Base-by-base conservation (phyloP, 192 early-diverging fungal species). In the Backusella tuberculispora region DNA sequence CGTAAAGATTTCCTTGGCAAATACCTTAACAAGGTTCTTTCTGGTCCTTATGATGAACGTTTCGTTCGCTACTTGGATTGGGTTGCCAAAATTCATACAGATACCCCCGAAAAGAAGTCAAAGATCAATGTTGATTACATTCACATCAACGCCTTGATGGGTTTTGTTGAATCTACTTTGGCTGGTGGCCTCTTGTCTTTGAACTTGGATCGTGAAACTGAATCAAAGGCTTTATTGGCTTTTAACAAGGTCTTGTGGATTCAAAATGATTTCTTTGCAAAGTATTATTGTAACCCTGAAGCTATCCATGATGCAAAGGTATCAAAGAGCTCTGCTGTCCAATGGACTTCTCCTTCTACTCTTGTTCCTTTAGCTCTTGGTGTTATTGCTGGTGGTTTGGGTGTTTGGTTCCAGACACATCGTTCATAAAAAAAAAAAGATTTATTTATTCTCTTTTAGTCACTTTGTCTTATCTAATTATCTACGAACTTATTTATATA, bases 211-310 rank as follows among this genome's bases (percentile, higher is more conserved):
- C 79, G 83, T 12, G 87, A 85, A 9, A 86, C 84, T 0, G 82
- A 89, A 29, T 78, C 86, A 50, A 78, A 82, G 41, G 85, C 84
- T 53, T 83, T 92, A 37, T 78, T 82, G n/a, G 94, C 93, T 6
- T 95, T 92, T 72, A 87, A 84, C 75, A 95, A 94, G 82, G 81
- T 95, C 53, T 86, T 95, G 41, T 95, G 94, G 94, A 84, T 95
- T 63, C 94, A 95, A 84, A 95, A 90, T 74, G 94, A 95, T 74
- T 83, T 92, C 69, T 95, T 94, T 82, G 86, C 88, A 38, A 86
- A 86, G 78, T 94, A 91, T 68, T 94, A 95, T 50, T 86, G 89
- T 66, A 85, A 83, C 17, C 26, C 67, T 63, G 37, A 17, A 4
- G 17, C 68, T n/a, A 48, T 44, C 40, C 19, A 43, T 67, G 43